These are phyloP conservation scores for Zygoascus flipseniorum DNA, from an alignment of 805 yeast species.

Conservation along the genomic window DNA sequence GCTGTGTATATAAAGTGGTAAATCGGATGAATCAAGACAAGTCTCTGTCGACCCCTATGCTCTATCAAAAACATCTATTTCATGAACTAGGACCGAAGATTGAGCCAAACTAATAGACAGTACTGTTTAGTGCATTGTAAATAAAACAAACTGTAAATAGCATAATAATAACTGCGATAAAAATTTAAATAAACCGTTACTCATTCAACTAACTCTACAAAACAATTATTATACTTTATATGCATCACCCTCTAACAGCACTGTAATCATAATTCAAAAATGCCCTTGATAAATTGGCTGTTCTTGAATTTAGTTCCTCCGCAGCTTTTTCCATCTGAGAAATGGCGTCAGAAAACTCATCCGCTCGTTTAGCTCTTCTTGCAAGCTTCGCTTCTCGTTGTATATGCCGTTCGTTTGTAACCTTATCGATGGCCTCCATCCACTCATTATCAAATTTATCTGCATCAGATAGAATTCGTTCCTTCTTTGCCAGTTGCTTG, in stretches of 20 bases:
- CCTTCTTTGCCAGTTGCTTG: conserved; percentile 19
- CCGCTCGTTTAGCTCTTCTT: conserved; percentile 24
- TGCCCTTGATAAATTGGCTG: conserved; percentile 2
- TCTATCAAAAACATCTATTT: conserved; percentile 19
- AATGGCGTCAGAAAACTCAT: conserved; percentile 27
- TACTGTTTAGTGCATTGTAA: not conserved
- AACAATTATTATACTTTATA: not conserved
- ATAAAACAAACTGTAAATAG: not conserved
- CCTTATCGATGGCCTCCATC: conserved; percentile 16
- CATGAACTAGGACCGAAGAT: conserved; percentile 32
- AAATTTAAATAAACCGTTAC: too few relatives aligned
- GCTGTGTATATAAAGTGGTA: conserved; percentile 41
- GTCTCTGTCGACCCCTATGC: conserved; percentile 11
- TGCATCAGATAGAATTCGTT: conserved; percentile 19
- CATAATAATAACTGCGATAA: not conserved
- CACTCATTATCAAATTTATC: conserved; percentile 23
- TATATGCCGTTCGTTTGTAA: conserved; percentile 17
- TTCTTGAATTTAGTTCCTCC: conserved; percentile 19
- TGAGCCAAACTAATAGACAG: not conserved
- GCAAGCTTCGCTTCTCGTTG: conserved; percentile 22
- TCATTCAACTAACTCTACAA: too few relatives aligned
- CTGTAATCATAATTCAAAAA: not conserved
- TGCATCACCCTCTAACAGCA: not conserved
- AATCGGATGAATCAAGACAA: not conserved
- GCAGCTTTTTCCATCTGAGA: conserved; percentile 27